Percentiles rank a stretch among this genome's conserved stretches.
Conservation (phyloP, 495 filamentous ascomycete genomes). For the Daldinia caldariorum region DNA sequence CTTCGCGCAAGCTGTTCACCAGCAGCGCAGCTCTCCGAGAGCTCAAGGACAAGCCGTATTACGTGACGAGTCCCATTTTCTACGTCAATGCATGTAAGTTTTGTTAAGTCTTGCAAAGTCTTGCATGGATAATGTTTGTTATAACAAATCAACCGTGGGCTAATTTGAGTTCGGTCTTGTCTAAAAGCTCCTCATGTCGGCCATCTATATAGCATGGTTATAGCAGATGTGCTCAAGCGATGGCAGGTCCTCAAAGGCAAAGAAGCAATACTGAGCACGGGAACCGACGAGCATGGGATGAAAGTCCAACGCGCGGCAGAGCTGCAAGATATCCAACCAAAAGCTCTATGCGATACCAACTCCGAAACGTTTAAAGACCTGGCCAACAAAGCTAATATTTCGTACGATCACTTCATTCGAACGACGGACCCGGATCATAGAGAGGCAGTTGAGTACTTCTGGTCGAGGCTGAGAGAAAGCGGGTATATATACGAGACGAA, state of each 20-base stretch:
- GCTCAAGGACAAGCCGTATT: slow-evolving; percentile 79
- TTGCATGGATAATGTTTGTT: background rate
- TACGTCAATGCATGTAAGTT: slow-evolving; percentile 93
- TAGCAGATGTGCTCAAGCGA: slow-evolving; percentile 90
- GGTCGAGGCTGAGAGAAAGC: slow-evolving; percentile 76
- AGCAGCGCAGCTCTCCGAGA: slow-evolving; percentile 21
- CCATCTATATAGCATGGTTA: slow-evolving; percentile 91
- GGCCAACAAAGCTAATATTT: slow-evolving; percentile 71
- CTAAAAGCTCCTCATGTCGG: slow-evolving; percentile 88
- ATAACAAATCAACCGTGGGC: background rate
- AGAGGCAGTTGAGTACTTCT: slow-evolving; percentile 90
- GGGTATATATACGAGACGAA: slow-evolving; percentile 86
- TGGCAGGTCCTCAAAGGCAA: slow-evolving; percentile 82
- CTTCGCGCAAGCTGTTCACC: slow-evolving; percentile 35
- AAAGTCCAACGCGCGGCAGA: slow-evolving; percentile 92
- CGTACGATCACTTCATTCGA: slow-evolving; percentile 86
- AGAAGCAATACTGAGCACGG: slow-evolving; percentile 80
- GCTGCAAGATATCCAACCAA: slow-evolving; percentile 63
- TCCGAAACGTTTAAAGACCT: slow-evolving; percentile 74
- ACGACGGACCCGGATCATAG: slow-evolving; percentile 86
- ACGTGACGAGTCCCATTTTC: slow-evolving; percentile 97
- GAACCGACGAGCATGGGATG: slow-evolving; percentile 98
- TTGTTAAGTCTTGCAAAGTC: too few relatives aligned
- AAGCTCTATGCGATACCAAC: slow-evolving; percentile 67
- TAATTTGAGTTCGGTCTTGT: slow-evolving; percentile 6